Conservation (phyloP, 495 filamentous ascomycete genomes). For the Chaetomium tenue region DNA sequence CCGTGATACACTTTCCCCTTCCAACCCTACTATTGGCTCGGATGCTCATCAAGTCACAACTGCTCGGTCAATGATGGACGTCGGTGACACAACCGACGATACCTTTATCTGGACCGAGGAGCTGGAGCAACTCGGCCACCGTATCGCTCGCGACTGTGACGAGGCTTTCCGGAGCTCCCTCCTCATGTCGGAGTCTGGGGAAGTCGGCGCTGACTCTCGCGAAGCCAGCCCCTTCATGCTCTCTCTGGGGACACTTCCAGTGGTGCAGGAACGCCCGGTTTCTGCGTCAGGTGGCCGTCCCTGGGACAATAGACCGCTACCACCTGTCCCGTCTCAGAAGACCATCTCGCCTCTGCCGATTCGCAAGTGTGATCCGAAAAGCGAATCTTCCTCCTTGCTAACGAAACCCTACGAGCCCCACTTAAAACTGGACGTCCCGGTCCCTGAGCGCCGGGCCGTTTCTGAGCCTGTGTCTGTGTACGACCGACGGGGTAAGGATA, state of each 20-base stretch:
- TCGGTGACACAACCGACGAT: slow-evolving; percentile 25
- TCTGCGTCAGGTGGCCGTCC: slow-evolving; percentile 12
- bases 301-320: slow-evolving; percentile 48
- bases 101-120: slow-evolving; percentile 48
- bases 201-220: slow-evolving; percentile 21
- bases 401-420: slow-evolving; percentile 12
- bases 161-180: slow-evolving; percentile 81
- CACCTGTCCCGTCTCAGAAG: slow-evolving; percentile 54
- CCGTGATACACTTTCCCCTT: slow-evolving; percentile 24
- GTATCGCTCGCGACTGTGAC: slow-evolving; percentile 53
- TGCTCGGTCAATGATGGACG: slow-evolving; percentile 24
- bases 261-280: slow-evolving; percentile 4
- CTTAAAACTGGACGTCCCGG: not conserved
- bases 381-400: slow-evolving; percentile 15
- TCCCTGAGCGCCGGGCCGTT: slow-evolving; percentile 35
- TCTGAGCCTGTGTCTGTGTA: slow-evolving; percentile 59
- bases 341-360: slow-evolving; percentile 29
- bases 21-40: slow-evolving; percentile 15
- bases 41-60: not conserved
- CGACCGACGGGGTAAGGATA: slow-evolving; percentile 38
- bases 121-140: slow-evolving; percentile 48
- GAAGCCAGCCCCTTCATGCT: slow-evolving; percentile 33
- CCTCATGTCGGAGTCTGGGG: slow-evolving; percentile 43
- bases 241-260: slow-evolving; percentile 24
- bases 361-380: slow-evolving; percentile 27